Percentiles rank a stretch among this genome's conserved stretches.
These are phyloP conservation scores for Talaromyces adpressus DNA, from an alignment of 495 filamentous ascomycete species.

Conservation along the genomic window DNA sequence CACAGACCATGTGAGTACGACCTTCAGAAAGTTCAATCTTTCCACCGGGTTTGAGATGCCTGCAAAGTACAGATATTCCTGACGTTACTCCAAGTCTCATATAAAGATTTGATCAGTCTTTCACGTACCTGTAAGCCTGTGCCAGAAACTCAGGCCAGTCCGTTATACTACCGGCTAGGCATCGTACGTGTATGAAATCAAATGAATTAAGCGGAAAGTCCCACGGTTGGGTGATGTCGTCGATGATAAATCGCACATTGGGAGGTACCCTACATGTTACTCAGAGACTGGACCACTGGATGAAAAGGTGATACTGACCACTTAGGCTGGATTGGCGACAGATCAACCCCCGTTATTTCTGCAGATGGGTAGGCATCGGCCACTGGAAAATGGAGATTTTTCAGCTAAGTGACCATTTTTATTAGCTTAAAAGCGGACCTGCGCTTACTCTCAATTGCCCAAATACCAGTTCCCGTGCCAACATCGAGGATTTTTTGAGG, in stretches of 20 bases:
- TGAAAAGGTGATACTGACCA: constrained; percentile 22
- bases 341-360: constrained; percentile 47
- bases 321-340: constrained; percentile 54
- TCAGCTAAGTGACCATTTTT: neutral
- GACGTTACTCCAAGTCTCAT: neutral
- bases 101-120: neutral
- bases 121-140: constrained; percentile 10
- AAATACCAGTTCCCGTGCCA: constrained; percentile 61
- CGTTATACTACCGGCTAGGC: constrained; percentile 19
- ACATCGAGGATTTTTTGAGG: constrained; percentile 53
- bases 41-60: constrained; percentile 19
- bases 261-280: constrained; percentile 25
- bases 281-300: neutral
- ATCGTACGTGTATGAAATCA: constrained; percentile 26
- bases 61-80: neutral
- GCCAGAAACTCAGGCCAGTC: constrained; percentile 23
- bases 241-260: constrained; percentile 56
- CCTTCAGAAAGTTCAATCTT: constrained; percentile 15
- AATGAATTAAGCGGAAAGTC: constrained; percentile 20
- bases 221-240: constrained; percentile 56
- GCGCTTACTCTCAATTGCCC: constrained; percentile 48
- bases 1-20: constrained; percentile 4
- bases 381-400: neutral
- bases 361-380: constrained; percentile 35
- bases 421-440: neutral